A percentile compares a stretch with the other conserved stretches of the same genome.
phyloP scores from a whole-genome alignment of 768 basidiomycete species.

The Lactarius trivialis region DNA sequence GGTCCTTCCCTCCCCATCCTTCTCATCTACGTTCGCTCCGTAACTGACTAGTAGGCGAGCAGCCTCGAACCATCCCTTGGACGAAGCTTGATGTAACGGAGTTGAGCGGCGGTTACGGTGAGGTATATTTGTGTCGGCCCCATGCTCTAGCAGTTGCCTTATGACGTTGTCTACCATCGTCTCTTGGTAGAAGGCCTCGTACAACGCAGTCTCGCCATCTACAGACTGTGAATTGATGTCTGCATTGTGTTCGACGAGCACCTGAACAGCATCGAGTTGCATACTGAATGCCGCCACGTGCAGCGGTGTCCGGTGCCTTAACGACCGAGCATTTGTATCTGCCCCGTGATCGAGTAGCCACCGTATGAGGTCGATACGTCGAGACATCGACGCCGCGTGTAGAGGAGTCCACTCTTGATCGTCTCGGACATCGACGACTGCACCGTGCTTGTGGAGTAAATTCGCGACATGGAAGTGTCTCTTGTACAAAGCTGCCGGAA shows the following conservation, averaged over 20 bases:
- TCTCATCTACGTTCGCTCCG: neutral
- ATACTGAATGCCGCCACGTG: neutral
- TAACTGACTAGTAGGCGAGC: neutral
- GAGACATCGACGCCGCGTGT: neutral
- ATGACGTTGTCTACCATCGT: neutral
- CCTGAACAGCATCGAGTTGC: neutral
- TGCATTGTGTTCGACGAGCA: neutral
- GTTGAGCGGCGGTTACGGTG: neutral
- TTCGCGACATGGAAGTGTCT: neutral
- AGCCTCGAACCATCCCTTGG: neutral
- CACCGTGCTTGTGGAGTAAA: neutral
- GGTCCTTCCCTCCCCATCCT: neutral
- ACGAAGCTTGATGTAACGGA: neutral
- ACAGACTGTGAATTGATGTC: neutral
- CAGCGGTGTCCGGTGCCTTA: neutral
- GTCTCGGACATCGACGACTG: neutral
- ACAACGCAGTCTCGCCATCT: neutral
- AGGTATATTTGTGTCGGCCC: neutral
- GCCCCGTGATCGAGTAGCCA: neutral
- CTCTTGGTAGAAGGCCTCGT: too few relatives aligned
- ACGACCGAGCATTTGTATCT: neutral
- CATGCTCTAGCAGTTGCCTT: neutral
- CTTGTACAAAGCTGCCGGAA: neutral
- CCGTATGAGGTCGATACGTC: neutral
- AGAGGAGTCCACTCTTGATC: neutral